Base-by-base conservation (phyloP, 2,329 filamentous ascomycete species). In the Ophiostoma ulmi region DNA sequence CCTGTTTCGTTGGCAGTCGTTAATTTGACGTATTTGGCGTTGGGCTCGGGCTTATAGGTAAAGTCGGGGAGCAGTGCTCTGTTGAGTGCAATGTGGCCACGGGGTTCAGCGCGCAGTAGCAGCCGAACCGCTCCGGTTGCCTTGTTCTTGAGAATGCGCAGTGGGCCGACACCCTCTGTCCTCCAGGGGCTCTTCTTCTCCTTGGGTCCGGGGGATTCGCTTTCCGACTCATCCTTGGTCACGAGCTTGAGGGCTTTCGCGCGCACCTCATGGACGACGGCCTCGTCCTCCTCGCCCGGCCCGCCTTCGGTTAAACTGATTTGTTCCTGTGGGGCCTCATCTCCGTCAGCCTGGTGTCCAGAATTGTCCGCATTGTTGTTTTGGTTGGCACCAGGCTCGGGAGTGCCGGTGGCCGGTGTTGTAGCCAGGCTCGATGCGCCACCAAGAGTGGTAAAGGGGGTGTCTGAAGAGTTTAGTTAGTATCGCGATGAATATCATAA, bases 131-230 rank as follows among this genome's bases (percentile, higher is more conserved):
- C 83, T 26, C 86, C 87, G 0, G 88, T 91, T 20, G 84, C 83
- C 78, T 91, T 91, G 81, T 94, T 86, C 79, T 90, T 90, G 73
- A 96, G 82, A 17, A 97, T 78, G 55, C 91, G 89, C 69, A 94
- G 81, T 13, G 87, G 85, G 0, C 93, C 93, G 8, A 92, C 82
- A 64, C 92, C 92, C 77, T 90, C 87, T 0, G 85, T 88, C 39
- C 84, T 81, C 91, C 91, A 96, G 1, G 84, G 83, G 69, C 82
- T 86, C 75, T 84, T 80, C 75, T 84, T 84, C 68, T 78, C 75
- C 58, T 79, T 80, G 35, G 76, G 72, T 3, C 75, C 77, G 36
- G 82, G 81, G n/a, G 82, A 80, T 36, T 83, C 82, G 17, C 80
- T 79, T 17, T 84, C 84, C 31, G 77, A 80, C 10, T 80, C 80